Evolutionary conservation across 2,329 filamentous ascomycete genomes (phyloP).

Genomic region (Xylaria sp.): DNA sequence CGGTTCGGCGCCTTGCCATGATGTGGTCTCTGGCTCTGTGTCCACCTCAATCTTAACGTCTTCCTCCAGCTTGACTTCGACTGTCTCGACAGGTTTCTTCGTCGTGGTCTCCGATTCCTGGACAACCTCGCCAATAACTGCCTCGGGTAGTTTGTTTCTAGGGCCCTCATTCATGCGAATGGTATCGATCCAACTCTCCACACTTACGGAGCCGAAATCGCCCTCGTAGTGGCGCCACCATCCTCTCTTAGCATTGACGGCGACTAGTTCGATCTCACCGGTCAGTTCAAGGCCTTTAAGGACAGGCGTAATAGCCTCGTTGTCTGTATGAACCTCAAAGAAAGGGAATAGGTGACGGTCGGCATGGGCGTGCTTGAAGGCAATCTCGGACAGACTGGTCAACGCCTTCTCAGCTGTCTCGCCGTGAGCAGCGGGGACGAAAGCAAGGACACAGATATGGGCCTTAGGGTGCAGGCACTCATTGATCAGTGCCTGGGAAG

Average conservation of each 20-base stretch:
- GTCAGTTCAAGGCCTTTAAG: slow-evolving; percentile 71
- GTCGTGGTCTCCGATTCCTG: slow-evolving; percentile 51
- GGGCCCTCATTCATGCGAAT: slow-evolving; percentile 87
- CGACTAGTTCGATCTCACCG: slow-evolving; percentile 75
- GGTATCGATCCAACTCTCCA: slow-evolving; percentile 91
- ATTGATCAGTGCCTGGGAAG: slow-evolving; percentile 70
- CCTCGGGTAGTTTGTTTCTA: slow-evolving; percentile 78
- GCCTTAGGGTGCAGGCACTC: slow-evolving; percentile 81
- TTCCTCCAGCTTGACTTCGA: slow-evolving; percentile 54
- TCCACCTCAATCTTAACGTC: slow-evolving; percentile 49
- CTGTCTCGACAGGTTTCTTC: slow-evolving; percentile 57
- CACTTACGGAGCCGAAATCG: slow-evolving; percentile 65
- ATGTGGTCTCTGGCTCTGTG: slow-evolving; percentile 43
- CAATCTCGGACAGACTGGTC: slow-evolving; percentile 74
- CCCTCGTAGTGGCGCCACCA: slow-evolving; percentile 85
- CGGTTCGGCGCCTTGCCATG: slow-evolving; percentile 49
- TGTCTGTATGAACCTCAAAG: slow-evolving; percentile 74
- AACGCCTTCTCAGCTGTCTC: slow-evolving; percentile 67
- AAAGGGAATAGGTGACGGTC: slow-evolving; percentile 82
- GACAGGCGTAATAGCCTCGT: slow-evolving; percentile 65
- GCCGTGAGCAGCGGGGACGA: slow-evolving; percentile 67
- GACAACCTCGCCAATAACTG: slow-evolving; percentile 60
- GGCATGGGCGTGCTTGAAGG: slow-evolving; percentile 75
- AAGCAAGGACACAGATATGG: slow-evolving; percentile 82
- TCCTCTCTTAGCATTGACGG: slow-evolving; percentile 82